Evolutionary conservation across 768 basidiomycete species (phyloP).

Genomic region (Pulveroboletus sp.): DNA sequence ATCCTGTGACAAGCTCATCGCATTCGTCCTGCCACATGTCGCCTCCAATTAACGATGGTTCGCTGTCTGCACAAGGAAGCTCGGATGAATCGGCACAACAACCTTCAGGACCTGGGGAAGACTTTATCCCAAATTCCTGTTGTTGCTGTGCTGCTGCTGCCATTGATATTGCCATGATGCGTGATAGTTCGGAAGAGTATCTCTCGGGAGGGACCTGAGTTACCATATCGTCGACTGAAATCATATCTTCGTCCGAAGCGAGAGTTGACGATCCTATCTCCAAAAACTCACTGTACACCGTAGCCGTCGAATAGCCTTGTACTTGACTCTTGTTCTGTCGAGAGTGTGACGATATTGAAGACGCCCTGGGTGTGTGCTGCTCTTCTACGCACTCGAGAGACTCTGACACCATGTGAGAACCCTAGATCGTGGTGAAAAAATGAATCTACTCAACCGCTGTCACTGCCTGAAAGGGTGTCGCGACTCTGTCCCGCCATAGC

Average conservation of each 20-base stretch:
- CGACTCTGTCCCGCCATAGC: conserved; percentile 5
- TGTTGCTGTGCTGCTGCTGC: conserved; percentile 43
- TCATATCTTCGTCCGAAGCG: conserved; percentile 16
- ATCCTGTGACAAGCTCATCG: conserved; percentile 27
- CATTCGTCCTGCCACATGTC: conserved; percentile 38
- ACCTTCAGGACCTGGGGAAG: conserved; percentile 29
- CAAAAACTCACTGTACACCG: not conserved
- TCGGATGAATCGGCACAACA: conserved; percentile 1
- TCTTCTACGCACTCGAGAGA: conserved; percentile 7
- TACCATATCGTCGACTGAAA: not conserved
- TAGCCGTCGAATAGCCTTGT: not conserved
- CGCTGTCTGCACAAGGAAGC: conserved; percentile 41
- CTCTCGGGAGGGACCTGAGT: conserved; percentile 1
- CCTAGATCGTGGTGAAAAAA: not conserved
- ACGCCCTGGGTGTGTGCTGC: conserved; percentile 18
- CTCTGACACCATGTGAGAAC: conserved; percentile 13
- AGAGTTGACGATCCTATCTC: conserved; percentile 11
- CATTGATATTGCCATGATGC: conserved; percentile 24
- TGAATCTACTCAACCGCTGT: conserved; percentile 11
- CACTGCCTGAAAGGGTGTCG: not conserved
- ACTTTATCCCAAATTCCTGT: conserved; percentile 48
- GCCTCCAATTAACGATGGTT: conserved; percentile 40
- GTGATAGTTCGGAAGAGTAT: conserved; percentile 27
- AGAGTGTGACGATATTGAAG: conserved; percentile 1
- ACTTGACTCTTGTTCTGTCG: conserved; percentile 3